These are phyloP conservation scores for Luffa acutangula DNA, from an alignment of 306 rosid species.

Conservation along the genomic window DNA sequence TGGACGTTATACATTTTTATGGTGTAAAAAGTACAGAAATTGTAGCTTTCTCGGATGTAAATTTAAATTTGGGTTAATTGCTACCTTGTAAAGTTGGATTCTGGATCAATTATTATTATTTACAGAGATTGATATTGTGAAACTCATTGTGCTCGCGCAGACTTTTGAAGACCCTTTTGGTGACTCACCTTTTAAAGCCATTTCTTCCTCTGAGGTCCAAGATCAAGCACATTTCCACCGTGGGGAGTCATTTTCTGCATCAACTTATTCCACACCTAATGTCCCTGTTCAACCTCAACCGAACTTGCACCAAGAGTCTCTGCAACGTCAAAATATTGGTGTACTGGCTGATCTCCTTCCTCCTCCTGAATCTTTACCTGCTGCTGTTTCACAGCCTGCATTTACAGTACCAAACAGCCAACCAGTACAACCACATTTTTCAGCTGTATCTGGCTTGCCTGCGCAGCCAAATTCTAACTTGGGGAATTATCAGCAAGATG, in stretches of 20 bases:
- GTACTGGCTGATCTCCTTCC: conserved; percentile 71
- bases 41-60: not conserved
- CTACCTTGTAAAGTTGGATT: not conserved
- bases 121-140: not conserved
- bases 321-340: conserved; percentile 45
- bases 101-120: not conserved
- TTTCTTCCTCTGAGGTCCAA: conserved; percentile 42
- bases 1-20: not conserved
- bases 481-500: conserved; percentile 40
- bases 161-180: conserved; percentile 86
- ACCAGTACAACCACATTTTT: conserved; percentile 26
- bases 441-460: conserved; percentile 33
- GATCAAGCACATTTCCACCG: conserved; percentile 38
- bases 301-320: conserved; percentile 28
- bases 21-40: not conserved
- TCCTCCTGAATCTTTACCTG: conserved; percentile 43
- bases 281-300: conserved; percentile 28
- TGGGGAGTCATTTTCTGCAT: conserved; percentile 50
- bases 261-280: conserved; percentile 36
- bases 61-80: not conserved
- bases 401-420: conserved; percentile 10
- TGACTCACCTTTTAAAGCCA: conserved; percentile 76
- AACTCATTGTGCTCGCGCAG: conserved; percentile 24
- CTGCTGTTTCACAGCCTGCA: conserved; percentile 26
- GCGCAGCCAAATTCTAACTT: conserved; percentile 38